These are phyloP conservation scores for Phytophthora chlamydospora DNA, from an alignment of 352 stramenopile genomes.

Conservation along the genomic window DNA sequence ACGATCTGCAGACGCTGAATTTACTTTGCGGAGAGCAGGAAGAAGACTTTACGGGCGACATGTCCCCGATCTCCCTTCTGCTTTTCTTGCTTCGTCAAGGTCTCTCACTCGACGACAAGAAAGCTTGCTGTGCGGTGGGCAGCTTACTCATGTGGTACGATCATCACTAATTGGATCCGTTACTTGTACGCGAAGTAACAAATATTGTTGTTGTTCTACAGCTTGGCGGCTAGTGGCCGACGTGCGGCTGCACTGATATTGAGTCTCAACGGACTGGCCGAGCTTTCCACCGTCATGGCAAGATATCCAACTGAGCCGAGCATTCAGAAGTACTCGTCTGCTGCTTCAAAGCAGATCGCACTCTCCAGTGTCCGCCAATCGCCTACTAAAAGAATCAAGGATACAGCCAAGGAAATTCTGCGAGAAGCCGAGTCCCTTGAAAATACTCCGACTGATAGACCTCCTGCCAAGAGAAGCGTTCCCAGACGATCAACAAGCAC, in stretches of 20 bases:
- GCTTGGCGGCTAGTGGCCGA: conserved; percentile 61
- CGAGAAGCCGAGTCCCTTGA: conserved; percentile 47
- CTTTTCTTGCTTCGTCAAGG: conserved; percentile 77
- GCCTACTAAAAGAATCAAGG: conserved; percentile 44
- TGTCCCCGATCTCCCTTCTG: conserved; percentile 69
- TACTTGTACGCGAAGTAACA: neutral
- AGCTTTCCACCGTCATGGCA: conserved; percentile 80
- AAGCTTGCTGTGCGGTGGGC: conserved; percentile 74
- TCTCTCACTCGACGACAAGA: conserved; percentile 81
- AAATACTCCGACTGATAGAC: conserved; percentile 35
- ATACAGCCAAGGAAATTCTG: conserved; percentile 49
- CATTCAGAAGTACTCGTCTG: conserved; percentile 69
- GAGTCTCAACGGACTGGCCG: conserved; percentile 60
- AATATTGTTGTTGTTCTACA: conserved; percentile 21
- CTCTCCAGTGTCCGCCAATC: conserved; percentile 51
- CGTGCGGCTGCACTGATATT: conserved; percentile 58
- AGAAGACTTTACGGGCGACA: conserved; percentile 43
- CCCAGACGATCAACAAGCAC: conserved; percentile 12
- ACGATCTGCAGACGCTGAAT: conserved; percentile 58
- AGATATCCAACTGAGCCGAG: conserved; percentile 71
- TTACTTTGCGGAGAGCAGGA: conserved; percentile 54
- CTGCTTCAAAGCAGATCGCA: conserved; percentile 66
- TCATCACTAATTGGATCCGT: neutral
- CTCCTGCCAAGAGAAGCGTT: conserved; percentile 11
- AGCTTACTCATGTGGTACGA: conserved; percentile 77